These are phyloP conservation scores for Trichoderma sp. DNA, from an alignment of 2,329 filamentous ascomycete genomes.

Conservation along the genomic window DNA sequence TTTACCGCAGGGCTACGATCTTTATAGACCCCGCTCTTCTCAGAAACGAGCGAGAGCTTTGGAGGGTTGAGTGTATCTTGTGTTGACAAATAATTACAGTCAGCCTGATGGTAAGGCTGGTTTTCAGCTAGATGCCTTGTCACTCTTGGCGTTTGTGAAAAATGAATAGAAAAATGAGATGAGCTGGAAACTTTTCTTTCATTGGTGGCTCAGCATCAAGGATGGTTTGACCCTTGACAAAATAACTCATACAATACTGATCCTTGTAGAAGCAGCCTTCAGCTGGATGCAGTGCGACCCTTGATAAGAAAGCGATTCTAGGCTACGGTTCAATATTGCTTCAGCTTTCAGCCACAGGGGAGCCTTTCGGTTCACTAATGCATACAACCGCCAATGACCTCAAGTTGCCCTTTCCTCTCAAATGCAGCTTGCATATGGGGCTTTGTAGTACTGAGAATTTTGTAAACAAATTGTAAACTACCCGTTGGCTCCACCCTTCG, in stretches of 20 bases:
- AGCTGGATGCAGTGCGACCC: background rate
- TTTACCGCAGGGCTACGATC: background rate
- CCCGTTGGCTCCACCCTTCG: no score
- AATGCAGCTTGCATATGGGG: background rate
- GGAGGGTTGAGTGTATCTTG: background rate
- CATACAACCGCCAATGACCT: background rate
- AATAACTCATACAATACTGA: background rate
- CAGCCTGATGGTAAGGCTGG: background rate
- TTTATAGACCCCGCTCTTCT: background rate
- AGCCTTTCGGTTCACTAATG: background rate
- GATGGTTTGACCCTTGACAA: background rate
- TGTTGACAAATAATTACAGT: background rate
- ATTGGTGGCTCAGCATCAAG: background rate
- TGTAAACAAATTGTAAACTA: background rate
- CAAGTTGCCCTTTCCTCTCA: background rate
- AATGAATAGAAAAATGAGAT: background rate
- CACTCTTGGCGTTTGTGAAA: background rate
- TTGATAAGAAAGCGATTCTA: background rate
- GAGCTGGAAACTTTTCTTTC: background rate
- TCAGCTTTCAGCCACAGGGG: background rate
- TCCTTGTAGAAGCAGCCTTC: background rate
- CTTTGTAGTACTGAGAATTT: background rate
- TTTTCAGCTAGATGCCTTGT: background rate
- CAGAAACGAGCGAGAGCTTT: background rate
- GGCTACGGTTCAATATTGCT: background rate